Evolutionary conservation across 495 filamentous ascomycete genomes (phyloP).

Genomic region (Lasiosphaeria miniovina): DNA sequence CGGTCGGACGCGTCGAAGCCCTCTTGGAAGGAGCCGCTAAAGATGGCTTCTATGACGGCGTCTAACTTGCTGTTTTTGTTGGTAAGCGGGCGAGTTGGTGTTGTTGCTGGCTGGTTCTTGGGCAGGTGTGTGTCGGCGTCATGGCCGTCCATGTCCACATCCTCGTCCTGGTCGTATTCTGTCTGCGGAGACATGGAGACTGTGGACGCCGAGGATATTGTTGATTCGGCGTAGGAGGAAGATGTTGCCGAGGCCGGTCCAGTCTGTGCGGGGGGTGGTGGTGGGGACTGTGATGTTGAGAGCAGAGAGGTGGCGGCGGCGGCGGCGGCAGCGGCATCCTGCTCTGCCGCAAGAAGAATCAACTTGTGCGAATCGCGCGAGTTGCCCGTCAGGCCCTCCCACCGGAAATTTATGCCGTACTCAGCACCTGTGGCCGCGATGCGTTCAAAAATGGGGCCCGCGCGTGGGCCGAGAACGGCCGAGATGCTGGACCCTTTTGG

Average conservation of each 20-base stretch:
- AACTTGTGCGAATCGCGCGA: conserved; percentile 75
- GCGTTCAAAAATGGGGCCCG: conserved; percentile 18
- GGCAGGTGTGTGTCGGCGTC: too few relatives aligned
- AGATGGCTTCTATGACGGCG: conserved; percentile 62
- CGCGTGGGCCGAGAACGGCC: conserved; percentile 14
- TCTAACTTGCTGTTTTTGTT: conserved; percentile 50
- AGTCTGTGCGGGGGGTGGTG: not conserved
- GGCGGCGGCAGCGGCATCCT: conserved; percentile 33
- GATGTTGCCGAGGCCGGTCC: not conserved
- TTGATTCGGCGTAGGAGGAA: not conserved
- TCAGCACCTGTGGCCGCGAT: conserved; percentile 13
- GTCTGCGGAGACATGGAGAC: too few relatives aligned
- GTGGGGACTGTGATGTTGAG: not conserved
- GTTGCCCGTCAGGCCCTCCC: conserved; percentile 68
- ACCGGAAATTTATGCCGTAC: conserved; percentile 64
- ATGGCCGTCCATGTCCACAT: too few relatives aligned
- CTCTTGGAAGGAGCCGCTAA: conserved; percentile 67
- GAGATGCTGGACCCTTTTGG: conserved; percentile 14
- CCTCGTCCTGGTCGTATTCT: too few relatives aligned
- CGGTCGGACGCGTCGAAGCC: conserved; percentile 70
- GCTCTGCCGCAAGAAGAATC: conserved; percentile 62
- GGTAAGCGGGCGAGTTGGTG: conserved; percentile 4
- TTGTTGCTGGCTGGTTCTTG: not conserved
- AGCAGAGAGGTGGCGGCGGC: not conserved
- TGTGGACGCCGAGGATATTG: not conserved